Evolutionary conservation across 2,329 filamentous ascomycete species (phyloP), one percentile per base, ranked within the genome.

Genomic region (Hysterium pulicare): DNA sequence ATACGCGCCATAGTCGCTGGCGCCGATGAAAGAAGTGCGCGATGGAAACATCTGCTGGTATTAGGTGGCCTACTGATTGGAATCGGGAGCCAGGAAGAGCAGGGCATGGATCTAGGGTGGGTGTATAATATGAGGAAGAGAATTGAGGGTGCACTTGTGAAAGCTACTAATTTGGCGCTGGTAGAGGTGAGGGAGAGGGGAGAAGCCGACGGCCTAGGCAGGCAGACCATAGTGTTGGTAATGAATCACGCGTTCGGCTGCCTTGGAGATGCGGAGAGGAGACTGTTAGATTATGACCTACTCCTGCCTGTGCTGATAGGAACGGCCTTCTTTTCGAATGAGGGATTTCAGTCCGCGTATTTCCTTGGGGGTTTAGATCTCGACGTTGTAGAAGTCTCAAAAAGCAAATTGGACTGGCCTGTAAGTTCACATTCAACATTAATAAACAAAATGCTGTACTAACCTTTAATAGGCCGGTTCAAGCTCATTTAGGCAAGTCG

Each of bases 41-140:
- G 87, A 58, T 95, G 89, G 89, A 84, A 89, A 64, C 90, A 95
- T 64, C 68, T 90, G 22, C 72, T 95, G n/a, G 77, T 90, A 4
- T 77, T 95, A 7, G 83, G 83, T 0, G 90, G 89, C 3, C 71
- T 95, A 17, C 68, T 95, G 44, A 77, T 91, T 59, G 89, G 87
- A 7, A 84, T 90, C 58, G 84, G 56, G 3, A 59, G 47, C 28
- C 50, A 63, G 20, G 62, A 68, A 50, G 59, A 66, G 52, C 60
- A 65, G 30, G 65, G 77, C 13, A 75, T 79, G 46, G 77, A 83
- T 31, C 70, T 81, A 34, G 76, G 78, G 45, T 78, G 80, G n/a
- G 79, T 83, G 4, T 68, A 73, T 23, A 67, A 75, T 38, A 74
- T 91, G 62, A 76, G 83, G 34, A 77, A 72, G 24, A 87, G 80